Conservation (phyloP, 1,284 basidiomycete species). For the Cerrena zonata region DNA sequence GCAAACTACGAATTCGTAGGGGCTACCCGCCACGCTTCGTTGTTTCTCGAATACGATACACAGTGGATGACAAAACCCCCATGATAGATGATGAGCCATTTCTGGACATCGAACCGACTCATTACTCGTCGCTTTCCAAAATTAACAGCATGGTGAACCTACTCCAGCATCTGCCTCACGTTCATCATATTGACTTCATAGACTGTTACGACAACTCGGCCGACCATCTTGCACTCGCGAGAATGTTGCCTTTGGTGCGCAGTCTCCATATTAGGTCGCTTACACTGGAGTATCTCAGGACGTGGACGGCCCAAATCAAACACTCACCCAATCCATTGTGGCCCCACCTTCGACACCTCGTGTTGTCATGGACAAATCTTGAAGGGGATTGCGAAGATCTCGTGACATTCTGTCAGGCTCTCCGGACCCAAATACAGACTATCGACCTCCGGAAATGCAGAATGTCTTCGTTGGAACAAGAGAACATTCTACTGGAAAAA, state of each 20-base stretch:
- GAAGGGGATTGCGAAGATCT: too few species aligned
- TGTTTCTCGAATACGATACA: not conserved
- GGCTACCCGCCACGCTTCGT: not conserved
- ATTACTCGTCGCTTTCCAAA: not conserved
- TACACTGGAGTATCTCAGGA: not conserved
- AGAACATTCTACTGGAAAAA: not conserved
- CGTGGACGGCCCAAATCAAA: not conserved
- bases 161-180: not conserved
- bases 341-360: not conserved
- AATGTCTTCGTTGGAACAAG: not conserved
- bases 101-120: not conserved
- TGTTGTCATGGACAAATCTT: not conserved
- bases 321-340: not conserved
- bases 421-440: not conserved
- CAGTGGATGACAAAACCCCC: not conserved
- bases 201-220: not conserved
- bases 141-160: not conserved
- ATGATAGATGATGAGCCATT: too few species aligned
- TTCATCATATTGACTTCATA: not conserved
- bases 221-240: not conserved
- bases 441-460: not conserved
- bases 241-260: not conserved
- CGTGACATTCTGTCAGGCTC: not conserved
- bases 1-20: too few species aligned
- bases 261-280: not conserved